Base-by-base conservation (phyloP, 2,329 filamentous ascomycete genomes). In the Aspergillus tamarii region DNA sequence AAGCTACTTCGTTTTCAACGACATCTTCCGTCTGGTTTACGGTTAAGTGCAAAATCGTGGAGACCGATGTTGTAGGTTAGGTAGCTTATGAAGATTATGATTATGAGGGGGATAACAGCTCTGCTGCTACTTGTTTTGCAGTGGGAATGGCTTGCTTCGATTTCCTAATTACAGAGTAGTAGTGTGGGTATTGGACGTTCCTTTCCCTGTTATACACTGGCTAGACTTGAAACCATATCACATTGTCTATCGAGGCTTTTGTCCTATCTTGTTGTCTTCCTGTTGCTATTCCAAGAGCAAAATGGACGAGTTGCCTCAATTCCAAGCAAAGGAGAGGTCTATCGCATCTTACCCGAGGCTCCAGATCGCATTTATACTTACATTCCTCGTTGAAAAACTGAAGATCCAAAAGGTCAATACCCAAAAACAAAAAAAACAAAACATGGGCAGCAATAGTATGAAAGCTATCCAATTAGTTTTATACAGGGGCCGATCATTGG, bases 11-110 rank as follows among this genome's bases (percentile, higher is more conserved):
- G 91, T 98, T 77, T 90, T 89, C 84, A 97, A 98, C 85, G 94
- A 98, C 80, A 83, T 98, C 78, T 98, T 98, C 89, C 92, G 92
- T 82, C 87, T 98, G 66, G 87, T 97, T 71, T 94, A 91, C 81
- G 53, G 53, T 50, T 55, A 57, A 46, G 30, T 30, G 45, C 26
- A n/a, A 16, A 57, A 30, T 39, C 26, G 5, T 39, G n/a, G 32
- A 21, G 34, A 6, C n/a, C 3, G 34, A 23, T 32, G 36, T 36
- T 46, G 30, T 43, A 46, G 50, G 16, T 26, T 36, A 30, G 30
- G 16, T 23, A 50, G 41, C 43, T 63, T 60, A 69, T 61, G 67
- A 68, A 63, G 54, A 63, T 69, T 59, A 68, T 68, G 64, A 70
- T 63, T 60, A 62, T 21, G 55, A 55, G 34, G 48, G 48, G 45